These are phyloP conservation scores for Phaseolus coccineus DNA, from an alignment of 331 rosid species.

Conservation along the genomic window DNA sequence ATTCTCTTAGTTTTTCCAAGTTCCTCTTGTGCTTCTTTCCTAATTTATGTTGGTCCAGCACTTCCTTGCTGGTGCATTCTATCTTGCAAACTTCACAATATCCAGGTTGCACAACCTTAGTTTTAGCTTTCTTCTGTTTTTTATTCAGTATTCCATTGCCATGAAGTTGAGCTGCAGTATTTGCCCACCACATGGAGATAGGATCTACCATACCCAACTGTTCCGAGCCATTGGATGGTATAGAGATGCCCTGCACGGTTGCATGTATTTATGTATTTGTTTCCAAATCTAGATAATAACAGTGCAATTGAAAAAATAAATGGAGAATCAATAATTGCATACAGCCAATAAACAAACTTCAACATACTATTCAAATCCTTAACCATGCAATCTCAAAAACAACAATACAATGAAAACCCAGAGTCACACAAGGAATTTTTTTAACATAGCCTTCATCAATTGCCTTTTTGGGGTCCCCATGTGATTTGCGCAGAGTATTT, in stretches of 20 bases:
- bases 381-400: background rate
- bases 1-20: conserved; percentile 52
- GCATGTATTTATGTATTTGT: conserved; percentile 17
- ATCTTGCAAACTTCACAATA: conserved; percentile 58
- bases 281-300: conserved; percentile 19
- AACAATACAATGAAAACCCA: conserved; percentile 8
- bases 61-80: conserved; percentile 61
- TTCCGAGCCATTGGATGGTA: conserved; percentile 44
- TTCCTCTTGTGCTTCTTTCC: conserved; percentile 68
- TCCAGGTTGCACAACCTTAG: conserved; percentile 51
- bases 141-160: conserved; percentile 41
- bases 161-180: conserved; percentile 32
- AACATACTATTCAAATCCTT: conserved; percentile 10
- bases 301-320: conserved; percentile 10
- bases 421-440: background rate
- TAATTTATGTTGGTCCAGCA: conserved; percentile 61
- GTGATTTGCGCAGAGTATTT: background rate
- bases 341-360: background rate
- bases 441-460: background rate
- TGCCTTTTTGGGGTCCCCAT: background rate
- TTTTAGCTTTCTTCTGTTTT: conserved; percentile 43
- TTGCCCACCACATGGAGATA: conserved; percentile 37
- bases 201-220: conserved; percentile 40
- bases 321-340: background rate
- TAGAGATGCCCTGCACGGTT: conserved; percentile 41